phyloP scores from a whole-genome alignment of 495 filamentous ascomycete species.

The Diplogelasinospora grovesii region DNA sequence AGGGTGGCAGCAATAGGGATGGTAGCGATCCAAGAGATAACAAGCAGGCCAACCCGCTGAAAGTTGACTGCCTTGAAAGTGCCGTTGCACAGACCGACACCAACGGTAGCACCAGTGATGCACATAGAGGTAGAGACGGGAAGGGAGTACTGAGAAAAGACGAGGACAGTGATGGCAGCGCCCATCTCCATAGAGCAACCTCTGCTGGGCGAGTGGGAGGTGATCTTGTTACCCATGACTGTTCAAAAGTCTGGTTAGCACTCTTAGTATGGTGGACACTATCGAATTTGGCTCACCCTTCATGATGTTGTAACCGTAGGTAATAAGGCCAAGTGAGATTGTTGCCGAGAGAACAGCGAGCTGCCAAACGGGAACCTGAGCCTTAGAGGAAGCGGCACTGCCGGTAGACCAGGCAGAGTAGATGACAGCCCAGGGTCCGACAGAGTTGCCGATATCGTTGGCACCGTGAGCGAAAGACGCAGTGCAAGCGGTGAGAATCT shows the following conservation, averaged over 20 bases:
- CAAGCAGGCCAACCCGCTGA: conserved; percentile 50
- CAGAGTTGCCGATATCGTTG: conserved; percentile 73
- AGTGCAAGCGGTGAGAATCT: conserved; percentile 66
- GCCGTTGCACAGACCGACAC: conserved; percentile 58
- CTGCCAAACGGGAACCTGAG: conserved; percentile 57
- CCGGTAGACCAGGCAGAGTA: conserved; percentile 58
- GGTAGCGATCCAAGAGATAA: conserved; percentile 52
- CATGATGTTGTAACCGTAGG: conserved; percentile 69
- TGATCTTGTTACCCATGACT: conserved; percentile 61
- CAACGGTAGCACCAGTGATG: conserved; percentile 56
- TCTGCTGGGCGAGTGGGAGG: conserved; percentile 59
- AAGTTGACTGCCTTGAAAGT: conserved; percentile 54
- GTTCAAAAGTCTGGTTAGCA: background rate
- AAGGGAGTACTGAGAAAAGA: conserved; percentile 30
- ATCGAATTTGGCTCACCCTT: conserved; percentile 13
- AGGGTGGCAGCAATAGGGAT: conserved; percentile 52
- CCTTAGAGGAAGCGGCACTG: conserved; percentile 41
- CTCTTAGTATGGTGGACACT: too few species aligned
- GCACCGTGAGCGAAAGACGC: conserved; percentile 74
- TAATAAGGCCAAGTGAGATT: conserved; percentile 56
- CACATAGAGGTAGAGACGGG: conserved; percentile 58
- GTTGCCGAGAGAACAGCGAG: conserved; percentile 27
- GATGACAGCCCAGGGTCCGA: conserved; percentile 67
- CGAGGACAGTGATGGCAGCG: conserved; percentile 59
- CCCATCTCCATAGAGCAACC: conserved; percentile 61